These are phyloP conservation scores for Agarophyton chilense DNA, from an alignment of 23 red algal genomes.

Conservation along the genomic window DNA sequence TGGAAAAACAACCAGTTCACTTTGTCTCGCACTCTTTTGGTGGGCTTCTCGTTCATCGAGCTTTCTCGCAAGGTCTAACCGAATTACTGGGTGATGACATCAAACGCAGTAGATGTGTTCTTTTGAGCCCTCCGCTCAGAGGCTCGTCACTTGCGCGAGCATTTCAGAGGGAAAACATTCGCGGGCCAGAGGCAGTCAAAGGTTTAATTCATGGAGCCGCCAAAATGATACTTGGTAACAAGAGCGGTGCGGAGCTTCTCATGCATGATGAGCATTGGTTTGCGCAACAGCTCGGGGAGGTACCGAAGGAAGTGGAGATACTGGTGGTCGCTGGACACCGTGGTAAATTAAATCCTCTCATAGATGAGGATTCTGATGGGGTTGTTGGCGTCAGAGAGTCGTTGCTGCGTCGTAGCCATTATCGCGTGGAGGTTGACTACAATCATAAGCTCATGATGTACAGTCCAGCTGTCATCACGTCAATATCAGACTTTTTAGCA, in stretches of 20 bases:
- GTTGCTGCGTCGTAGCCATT: conserved; percentile 27
- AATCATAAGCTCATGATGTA: conserved; percentile 64
- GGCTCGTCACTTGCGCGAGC: conserved; percentile 54
- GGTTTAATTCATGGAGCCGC: conserved; percentile 30
- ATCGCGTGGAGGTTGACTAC: conserved; percentile 19
- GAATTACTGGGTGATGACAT: conserved; percentile 33
- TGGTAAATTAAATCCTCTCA: conserved; percentile 53
- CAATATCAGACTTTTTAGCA: conserved; percentile 31
- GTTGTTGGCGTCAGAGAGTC: conserved; percentile 67
- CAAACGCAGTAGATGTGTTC: conserved; percentile 36
- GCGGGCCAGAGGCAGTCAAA: conserved; percentile 34
- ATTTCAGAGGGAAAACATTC: conserved; percentile 56
- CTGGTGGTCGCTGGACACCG: conserved; percentile 43
- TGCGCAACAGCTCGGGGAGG: conserved; percentile 29
- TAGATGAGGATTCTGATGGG: conserved; percentile 63
- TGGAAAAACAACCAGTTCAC: conserved; percentile 11
- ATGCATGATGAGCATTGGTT: conserved; percentile 55
- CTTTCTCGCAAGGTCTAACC: conserved; percentile 29
- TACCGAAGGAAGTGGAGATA: conserved; percentile 43
- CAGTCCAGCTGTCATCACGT: conserved; percentile 11
- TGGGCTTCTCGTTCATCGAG: conserved; percentile 59
- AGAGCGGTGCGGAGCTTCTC: conserved; percentile 38
- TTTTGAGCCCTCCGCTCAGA: conserved; percentile 50
- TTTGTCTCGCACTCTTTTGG: conserved; percentile 76
- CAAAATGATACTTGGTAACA: conserved; percentile 20